Conservation (phyloP, 106 monocot genomes). For the Vanilla planifolia region DNA sequence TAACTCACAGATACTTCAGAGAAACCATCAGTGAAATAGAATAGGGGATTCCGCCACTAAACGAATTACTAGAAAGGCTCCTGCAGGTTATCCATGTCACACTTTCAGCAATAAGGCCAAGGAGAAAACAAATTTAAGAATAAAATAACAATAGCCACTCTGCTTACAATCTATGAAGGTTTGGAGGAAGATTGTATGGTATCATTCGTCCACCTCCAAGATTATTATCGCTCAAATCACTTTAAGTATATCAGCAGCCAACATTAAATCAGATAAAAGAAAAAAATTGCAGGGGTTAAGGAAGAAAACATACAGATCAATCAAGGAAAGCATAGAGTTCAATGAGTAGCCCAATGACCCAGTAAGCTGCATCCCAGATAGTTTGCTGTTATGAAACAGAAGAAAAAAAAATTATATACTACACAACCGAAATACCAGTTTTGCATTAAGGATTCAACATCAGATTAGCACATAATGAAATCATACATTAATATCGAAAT, state of each 20-base stretch:
- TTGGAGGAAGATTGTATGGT: constrained; percentile 64
- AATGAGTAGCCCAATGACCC: constrained; percentile 53
- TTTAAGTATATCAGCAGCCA: constrained; percentile 21
- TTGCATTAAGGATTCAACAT: neutral
- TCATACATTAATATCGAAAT: neutral
- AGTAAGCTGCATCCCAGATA: constrained; percentile 38
- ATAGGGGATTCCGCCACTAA: constrained; percentile 39
- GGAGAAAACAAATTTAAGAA: neutral
- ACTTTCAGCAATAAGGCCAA: constrained; percentile 4
- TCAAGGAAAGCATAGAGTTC: constrained; percentile 33
- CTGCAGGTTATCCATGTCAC: constrained; percentile 17
- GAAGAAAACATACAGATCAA: constrained; percentile 40
- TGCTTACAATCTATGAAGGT: constrained; percentile 51
- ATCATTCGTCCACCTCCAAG: constrained; percentile 42
- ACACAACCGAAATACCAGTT: neutral
- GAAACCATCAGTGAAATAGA: constrained; percentile 51
- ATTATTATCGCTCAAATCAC: constrained; percentile 69
- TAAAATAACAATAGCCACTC: neutral
- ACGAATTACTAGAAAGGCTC: constrained; percentile 54
- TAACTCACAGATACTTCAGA: constrained; percentile 45
- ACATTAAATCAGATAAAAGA: neutral
- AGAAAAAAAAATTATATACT: no score
- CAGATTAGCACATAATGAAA: neutral
- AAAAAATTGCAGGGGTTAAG: neutral
- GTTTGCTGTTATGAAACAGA: constrained; percentile 26